Evolutionary conservation across 495 filamentous ascomycete species (phyloP).

Genomic region (Aspergillus haitiensis): DNA sequence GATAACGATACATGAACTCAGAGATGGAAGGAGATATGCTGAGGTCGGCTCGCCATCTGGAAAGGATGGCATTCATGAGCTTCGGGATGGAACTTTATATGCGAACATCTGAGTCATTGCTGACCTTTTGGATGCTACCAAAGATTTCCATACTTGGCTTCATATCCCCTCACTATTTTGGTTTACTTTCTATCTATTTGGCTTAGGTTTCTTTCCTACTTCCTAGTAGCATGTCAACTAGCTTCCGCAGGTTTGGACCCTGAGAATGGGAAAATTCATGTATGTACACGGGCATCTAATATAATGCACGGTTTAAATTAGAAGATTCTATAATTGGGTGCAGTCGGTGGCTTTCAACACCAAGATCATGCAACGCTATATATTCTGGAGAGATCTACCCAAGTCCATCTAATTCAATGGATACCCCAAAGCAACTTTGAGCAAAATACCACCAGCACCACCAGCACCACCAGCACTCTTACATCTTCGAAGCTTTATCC

Average conservation of each 20-base stretch:
- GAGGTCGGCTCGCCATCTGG: conserved; percentile 41
- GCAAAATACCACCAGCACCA: not conserved
- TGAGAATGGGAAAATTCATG: not conserved
- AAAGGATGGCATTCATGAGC: conserved; percentile 45
- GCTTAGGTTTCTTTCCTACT: not conserved
- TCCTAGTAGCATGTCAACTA: not conserved
- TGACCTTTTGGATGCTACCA: not conserved
- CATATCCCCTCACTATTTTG: not conserved
- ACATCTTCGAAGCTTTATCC: conserved; percentile 40
- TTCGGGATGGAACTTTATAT: conserved; percentile 49
- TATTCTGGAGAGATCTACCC: too few relatives aligned
- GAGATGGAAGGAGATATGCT: conserved; percentile 46
- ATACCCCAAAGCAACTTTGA: too few relatives aligned
- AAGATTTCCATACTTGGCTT: not conserved
- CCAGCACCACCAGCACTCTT: conserved; percentile 5
- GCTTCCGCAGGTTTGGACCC: not conserved
- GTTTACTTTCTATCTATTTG: not conserved
- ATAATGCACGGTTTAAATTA: too few relatives aligned
- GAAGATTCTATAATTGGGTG: too few relatives aligned
- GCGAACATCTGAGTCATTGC: conserved; percentile 35
- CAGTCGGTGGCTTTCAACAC: too few relatives aligned
- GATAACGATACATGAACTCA: conserved; percentile 47
- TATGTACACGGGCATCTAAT: too few relatives aligned
- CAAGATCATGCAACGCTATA: too few relatives aligned
- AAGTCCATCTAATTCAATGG: too few relatives aligned